These are phyloP conservation scores for Orbilia ellipsospora DNA, from an alignment of 2,329 filamentous ascomycete genomes.

Conservation along the genomic window DNA sequence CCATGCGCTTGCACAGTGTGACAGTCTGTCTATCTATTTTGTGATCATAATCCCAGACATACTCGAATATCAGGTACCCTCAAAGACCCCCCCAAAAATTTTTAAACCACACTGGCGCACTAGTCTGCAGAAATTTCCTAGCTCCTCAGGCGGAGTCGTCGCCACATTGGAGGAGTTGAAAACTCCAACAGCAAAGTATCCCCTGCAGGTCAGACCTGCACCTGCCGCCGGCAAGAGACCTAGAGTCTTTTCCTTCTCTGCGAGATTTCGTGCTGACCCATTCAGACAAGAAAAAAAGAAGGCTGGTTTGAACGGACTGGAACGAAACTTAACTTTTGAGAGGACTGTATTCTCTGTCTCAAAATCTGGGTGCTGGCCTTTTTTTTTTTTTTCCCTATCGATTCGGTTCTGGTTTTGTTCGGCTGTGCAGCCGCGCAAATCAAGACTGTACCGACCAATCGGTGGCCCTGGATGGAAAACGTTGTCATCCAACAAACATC, in stretches of 20 bases:
- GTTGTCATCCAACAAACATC: conserved; percentile 41
- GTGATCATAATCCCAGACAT: no score
- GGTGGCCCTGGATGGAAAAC: conserved; percentile 41
- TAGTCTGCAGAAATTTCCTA: conserved; percentile 42
- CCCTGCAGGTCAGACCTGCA: conserved; percentile 28
- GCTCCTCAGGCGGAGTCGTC: conserved; percentile 12
- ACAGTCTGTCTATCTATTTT: no score
- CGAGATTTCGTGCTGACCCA: not conserved
- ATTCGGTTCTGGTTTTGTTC: conserved; percentile 9
- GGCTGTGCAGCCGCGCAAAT: conserved; percentile 16
- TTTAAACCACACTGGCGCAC: conserved; percentile 27
- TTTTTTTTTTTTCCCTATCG: conserved; percentile 17
- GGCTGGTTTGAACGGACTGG: not conserved
- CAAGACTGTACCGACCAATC: conserved; percentile 38
- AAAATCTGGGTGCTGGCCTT: not conserved
- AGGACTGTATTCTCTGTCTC: not conserved
- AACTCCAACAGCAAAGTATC: conserved; percentile 4
- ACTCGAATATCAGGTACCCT: conserved; percentile 36
- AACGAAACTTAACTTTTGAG: not conserved
- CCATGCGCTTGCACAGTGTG: not conserved
- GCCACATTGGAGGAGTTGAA: conserved; percentile 29
- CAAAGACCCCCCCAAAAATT: conserved; percentile 20
- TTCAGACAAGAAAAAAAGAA: not conserved
- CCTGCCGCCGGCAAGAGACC: conserved; percentile 3
- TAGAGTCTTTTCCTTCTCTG: not conserved